Evolutionary conservation across 257 asterid species (phyloP).

Genomic region (Dorcoceras hygrometricum): DNA sequence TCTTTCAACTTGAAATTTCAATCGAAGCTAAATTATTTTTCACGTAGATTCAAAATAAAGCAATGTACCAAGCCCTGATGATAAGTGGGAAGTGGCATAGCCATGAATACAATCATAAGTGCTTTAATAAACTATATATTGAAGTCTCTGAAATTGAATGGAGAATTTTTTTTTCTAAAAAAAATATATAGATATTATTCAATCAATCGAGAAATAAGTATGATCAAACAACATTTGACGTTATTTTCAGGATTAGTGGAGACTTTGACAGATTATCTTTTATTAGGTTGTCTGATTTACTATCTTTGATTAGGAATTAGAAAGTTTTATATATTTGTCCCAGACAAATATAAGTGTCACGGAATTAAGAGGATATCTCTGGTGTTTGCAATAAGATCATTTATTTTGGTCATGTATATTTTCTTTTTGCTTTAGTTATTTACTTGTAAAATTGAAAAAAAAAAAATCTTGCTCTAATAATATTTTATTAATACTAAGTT

Average conservation of each 20-base stretch:
- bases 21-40: not conserved
- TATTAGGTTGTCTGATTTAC: constrained; percentile 20
- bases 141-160: too few species aligned
- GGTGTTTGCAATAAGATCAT: too few species aligned
- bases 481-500: too few species aligned
- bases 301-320: not conserved
- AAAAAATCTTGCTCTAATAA: too few species aligned
- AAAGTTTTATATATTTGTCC: not conserved
- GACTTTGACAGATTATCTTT: not conserved
- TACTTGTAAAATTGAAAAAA: too few species aligned
- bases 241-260: too few species aligned
- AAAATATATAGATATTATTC: too few species aligned
- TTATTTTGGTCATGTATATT: too few species aligned
- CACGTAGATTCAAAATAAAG: not conserved
- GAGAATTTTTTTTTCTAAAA: too few species aligned
- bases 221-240: not conserved
- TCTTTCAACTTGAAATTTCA: not conserved
- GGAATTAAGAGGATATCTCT: constrained; percentile 33
- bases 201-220: not conserved
- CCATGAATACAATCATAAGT: too few species aligned
- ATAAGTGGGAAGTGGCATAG: too few species aligned
- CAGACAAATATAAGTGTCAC: constrained; percentile 31
- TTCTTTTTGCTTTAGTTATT: not conserved
- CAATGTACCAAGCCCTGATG: not conserved
- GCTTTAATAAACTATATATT: too few species aligned